Conservation (phyloP, 1,139 yeast genomes). For the Wickerhamomyces sp. region DNA sequence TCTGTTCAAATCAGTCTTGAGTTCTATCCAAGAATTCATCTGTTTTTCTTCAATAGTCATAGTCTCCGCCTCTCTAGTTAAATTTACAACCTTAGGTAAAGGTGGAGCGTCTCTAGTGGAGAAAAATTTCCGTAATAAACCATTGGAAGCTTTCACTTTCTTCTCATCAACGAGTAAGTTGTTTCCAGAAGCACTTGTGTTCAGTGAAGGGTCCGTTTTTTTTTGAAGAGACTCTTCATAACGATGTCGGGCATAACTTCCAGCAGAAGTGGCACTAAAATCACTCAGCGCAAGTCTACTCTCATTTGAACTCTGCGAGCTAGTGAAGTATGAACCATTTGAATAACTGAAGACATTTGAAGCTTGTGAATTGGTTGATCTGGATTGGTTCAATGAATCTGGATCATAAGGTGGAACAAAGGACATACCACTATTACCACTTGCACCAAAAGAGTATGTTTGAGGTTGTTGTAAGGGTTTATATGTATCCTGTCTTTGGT, state of each 20-base stretch:
- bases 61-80: slow-evolving; percentile 6
- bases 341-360: slow-evolving; percentile 24
- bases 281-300: slow-evolving; percentile 45
- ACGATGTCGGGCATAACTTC: slow-evolving; percentile 72
- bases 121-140: slow-evolving; percentile 15
- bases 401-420: slow-evolving; percentile 26
- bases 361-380: slow-evolving; percentile 16
- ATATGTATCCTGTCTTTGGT: too few relatives aligned
- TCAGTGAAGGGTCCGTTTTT: slow-evolving; percentile 10
- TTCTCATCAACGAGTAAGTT: slow-evolving; percentile 19
- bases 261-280: slow-evolving; percentile 86
- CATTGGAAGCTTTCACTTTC: slow-evolving; percentile 12
- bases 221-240: slow-evolving; percentile 37
- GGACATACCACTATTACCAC: slow-evolving; percentile 8
- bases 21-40: slow-evolving; percentile 39
- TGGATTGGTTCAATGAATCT: slow-evolving; percentile 23
- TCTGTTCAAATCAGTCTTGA: slow-evolving; percentile 61
- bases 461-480: too few relatives aligned
- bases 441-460: neutral
- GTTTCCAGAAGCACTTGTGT: slow-evolving; percentile 22
- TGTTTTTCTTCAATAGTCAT: slow-evolving; percentile 14
- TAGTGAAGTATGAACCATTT: slow-evolving; percentile 23
- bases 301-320: slow-evolving; percentile 23
- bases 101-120: slow-evolving; percentile 23
- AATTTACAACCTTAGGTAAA: slow-evolving; percentile 21